Percentiles rank a stretch among this genome's conserved stretches.
Conservation (phyloP, 2,329 filamentous ascomycete genomes). For the Paraphaeosphaeria minitans region DNA sequence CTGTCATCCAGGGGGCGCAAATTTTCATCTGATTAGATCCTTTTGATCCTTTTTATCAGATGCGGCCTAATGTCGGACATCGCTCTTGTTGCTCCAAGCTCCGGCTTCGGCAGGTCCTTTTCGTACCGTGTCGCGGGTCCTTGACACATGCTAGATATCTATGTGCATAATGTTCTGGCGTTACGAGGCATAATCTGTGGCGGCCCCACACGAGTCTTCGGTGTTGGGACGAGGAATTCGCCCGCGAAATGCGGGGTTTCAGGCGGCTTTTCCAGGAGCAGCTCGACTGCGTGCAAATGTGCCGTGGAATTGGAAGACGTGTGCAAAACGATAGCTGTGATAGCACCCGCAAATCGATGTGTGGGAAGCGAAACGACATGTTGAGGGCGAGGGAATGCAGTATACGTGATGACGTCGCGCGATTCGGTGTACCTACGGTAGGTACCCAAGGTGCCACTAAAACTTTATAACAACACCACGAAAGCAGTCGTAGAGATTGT, state of each 20-base stretch:
- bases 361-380: too few species aligned
- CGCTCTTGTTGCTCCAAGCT: background rate
- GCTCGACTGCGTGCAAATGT: background rate
- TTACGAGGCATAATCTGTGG: background rate
- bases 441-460: too few species aligned
- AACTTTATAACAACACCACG: too few species aligned
- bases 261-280: background rate
- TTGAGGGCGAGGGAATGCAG: too few species aligned
- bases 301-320: background rate
- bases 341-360: too few species aligned
- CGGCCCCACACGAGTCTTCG: background rate
- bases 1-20: background rate
- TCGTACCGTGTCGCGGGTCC: background rate
- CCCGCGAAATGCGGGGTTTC: background rate
- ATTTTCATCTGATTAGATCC: conserved; percentile 10
- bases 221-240: background rate
- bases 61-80: conserved; percentile 14
- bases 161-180: background rate
- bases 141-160: background rate
- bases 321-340: background rate
- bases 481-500: too few species aligned
- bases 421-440: too few species aligned
- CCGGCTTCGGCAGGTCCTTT: background rate
- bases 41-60: conserved; percentile 3
- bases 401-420: too few species aligned